phyloP scores from a whole-genome alignment of 2,329 filamentous ascomycete genomes.

The Pyricularia sp. region DNA sequence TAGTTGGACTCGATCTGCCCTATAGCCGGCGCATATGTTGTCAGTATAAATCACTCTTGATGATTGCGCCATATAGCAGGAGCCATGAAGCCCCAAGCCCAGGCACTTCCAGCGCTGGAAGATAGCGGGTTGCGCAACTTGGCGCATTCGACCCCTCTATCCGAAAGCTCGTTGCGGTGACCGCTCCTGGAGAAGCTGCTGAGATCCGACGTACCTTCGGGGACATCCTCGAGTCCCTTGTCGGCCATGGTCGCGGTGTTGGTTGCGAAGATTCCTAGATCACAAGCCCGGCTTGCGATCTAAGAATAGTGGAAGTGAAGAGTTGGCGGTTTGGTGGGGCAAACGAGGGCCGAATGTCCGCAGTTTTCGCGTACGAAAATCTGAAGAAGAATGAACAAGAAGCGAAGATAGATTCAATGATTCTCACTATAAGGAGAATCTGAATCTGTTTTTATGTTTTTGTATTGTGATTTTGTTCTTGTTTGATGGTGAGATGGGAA shows the following conservation, averaged over 20 bases:
- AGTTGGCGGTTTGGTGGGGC: conserved; percentile 21
- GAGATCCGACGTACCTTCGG: conserved; percentile 59
- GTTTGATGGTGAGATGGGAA: conserved; percentile 5
- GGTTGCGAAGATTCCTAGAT: conserved; percentile 46
- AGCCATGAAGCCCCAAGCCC: neutral
- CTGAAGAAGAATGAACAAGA: neutral
- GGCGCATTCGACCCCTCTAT: neutral
- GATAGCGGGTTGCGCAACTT: neutral
- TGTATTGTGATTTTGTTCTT: conserved; percentile 3
- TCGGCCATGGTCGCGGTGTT: conserved; percentile 89
- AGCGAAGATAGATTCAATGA: conserved; percentile 4
- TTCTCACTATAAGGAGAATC: conserved; percentile 4
- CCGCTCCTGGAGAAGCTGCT: neutral
- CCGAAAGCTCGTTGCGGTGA: neutral
- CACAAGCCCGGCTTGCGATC: conserved; percentile 72
- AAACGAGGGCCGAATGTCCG: conserved; percentile 21
- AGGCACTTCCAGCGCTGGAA: neutral
- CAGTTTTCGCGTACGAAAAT: conserved; percentile 16
- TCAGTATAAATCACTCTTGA: neutral
- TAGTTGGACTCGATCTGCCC: conserved; percentile 99
- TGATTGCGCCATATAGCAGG: neutral
- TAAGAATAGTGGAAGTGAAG: conserved; percentile 31
- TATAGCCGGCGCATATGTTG: conserved; percentile 25
- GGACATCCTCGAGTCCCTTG: conserved; percentile 96
- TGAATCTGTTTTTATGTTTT: conserved; percentile 1